These are phyloP conservation scores for Rhododendron ferrugineum DNA, from an alignment of 148 eudicot species.

Conservation along the genomic window DNA sequence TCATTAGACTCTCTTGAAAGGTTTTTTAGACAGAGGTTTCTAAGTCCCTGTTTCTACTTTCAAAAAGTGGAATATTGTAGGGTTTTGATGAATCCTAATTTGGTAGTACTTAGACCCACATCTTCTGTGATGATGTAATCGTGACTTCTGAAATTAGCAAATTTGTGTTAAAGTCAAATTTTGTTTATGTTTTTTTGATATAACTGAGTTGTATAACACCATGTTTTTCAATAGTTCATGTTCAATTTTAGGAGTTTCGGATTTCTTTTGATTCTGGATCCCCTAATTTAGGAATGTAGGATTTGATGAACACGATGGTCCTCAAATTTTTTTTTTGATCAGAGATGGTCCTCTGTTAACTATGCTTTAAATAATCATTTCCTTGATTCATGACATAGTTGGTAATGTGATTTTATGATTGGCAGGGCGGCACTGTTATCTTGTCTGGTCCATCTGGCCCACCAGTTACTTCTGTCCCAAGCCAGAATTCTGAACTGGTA, in stretches of 20 bases:
- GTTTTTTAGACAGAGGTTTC: background rate
- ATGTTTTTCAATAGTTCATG: background rate
- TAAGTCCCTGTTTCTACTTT: background rate
- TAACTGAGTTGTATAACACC: background rate
- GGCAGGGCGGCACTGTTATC: conserved; percentile 85
- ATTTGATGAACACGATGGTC: background rate
- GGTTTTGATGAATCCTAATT: background rate
- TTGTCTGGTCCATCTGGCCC: conserved; percentile 95
- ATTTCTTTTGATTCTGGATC: background rate
- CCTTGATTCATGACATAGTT: conserved; percentile 1
- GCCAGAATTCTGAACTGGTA: conserved; percentile 95
- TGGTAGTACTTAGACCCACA: background rate
- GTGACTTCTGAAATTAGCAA: background rate
- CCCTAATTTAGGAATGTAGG: background rate
- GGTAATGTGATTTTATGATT: conserved; percentile 18
- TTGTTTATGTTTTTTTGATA: background rate
- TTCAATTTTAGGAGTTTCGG: background rate
- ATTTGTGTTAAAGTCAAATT: background rate
- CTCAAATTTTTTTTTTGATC: background rate
- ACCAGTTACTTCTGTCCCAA: conserved; percentile 77
- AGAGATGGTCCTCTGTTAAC: background rate
- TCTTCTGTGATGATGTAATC: background rate
- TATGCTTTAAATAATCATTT: background rate
- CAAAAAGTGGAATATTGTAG: background rate
- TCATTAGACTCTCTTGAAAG: background rate